These are phyloP conservation scores for Boletus barrowsii DNA, from an alignment of 768 basidiomycete species.

Conservation along the genomic window DNA sequence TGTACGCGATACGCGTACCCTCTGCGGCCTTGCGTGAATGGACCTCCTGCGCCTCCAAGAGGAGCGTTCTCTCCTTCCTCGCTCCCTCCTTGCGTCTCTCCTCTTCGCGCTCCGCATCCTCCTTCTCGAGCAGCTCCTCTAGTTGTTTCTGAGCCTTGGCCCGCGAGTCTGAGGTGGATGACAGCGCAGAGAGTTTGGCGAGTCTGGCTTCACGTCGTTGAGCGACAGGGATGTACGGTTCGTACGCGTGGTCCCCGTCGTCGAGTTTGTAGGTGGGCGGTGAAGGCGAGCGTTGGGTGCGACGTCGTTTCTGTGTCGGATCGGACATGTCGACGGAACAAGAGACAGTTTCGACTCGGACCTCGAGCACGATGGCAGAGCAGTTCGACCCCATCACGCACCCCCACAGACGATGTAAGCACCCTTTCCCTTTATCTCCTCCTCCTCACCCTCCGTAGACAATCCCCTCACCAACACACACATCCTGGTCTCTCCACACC, in stretches of 20 bases:
- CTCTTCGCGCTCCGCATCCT: constrained; percentile 78
- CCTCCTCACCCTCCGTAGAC: constrained; percentile 40
- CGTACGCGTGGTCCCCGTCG: constrained; percentile 61
- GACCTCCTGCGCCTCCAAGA: constrained; percentile 95
- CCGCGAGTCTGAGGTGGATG: constrained; percentile 49
- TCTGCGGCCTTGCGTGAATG: constrained; percentile 79
- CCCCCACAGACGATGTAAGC: constrained; percentile 69
- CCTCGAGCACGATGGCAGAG: constrained; percentile 18
- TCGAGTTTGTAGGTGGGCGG: constrained; percentile 58
- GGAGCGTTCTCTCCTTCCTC: constrained; percentile 80
- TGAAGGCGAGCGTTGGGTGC: constrained; percentile 55
- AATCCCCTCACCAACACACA: constrained; percentile 79
- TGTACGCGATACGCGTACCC: constrained; percentile 43
- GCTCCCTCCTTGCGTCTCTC: constrained; percentile 70
- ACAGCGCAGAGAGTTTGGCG: constrained; percentile 66
- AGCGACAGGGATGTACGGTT: constrained; percentile 84
- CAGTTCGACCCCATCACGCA: constrained; percentile 60
- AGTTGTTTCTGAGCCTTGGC: constrained; percentile 44
- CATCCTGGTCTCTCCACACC: constrained; percentile 85
- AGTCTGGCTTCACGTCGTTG: constrained; percentile 81
- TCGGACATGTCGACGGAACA: constrained; percentile 24
- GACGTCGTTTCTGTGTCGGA: constrained; percentile 47
- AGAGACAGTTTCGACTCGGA: background rate
- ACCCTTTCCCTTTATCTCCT: background rate
- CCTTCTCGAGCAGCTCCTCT: constrained; percentile 58